Percentiles rank a stretch among this genome's conserved stretches.
Conservation (phyloP, 1,284 basidiomycete genomes). For the Ustilago lituana region DNA sequence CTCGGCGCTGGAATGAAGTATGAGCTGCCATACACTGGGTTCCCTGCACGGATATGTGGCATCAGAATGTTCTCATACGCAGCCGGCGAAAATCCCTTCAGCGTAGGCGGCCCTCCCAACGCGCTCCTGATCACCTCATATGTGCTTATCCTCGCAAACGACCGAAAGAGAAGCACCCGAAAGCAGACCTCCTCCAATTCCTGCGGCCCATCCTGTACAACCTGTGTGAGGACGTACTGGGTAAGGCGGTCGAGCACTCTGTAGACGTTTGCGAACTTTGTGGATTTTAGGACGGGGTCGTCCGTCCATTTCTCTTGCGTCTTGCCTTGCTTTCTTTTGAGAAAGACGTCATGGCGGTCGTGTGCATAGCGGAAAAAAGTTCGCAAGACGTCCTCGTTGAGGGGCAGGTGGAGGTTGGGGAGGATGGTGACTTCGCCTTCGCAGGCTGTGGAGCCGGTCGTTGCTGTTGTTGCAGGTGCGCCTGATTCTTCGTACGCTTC, state of each 20-base stretch:
- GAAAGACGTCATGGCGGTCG: conserved; percentile 36
- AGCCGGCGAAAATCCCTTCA: conserved; percentile 70
- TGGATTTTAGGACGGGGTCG: conserved; percentile 71
- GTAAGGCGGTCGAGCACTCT: conserved; percentile 74
- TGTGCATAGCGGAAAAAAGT: conserved; percentile 37
- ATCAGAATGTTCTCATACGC: conserved; percentile 71
- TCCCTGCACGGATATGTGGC: conserved; percentile 66
- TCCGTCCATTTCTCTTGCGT: conserved; percentile 47
- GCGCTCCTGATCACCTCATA: conserved; percentile 72
- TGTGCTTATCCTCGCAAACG: conserved; percentile 74
- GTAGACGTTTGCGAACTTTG: conserved; percentile 75
- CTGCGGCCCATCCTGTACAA: conserved; percentile 75
- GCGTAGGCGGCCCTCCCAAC: conserved; percentile 71
- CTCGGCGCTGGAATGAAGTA: conserved; percentile 75
- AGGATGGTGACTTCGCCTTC: conserved; percentile 32
- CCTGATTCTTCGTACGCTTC: neutral
- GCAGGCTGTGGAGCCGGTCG: neutral
- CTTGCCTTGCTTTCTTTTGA: conserved; percentile 9
- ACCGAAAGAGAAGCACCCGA: conserved; percentile 74
- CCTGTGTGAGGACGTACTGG: conserved; percentile 73
- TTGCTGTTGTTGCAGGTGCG: neutral
- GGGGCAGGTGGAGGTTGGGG: conserved; percentile 30
- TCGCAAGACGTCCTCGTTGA: conserved; percentile 33
- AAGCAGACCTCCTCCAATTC: conserved; percentile 72
- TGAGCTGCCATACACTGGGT: conserved; percentile 73